Evolutionary conservation across 139 green algal genomes (phyloP).

Genomic region (Coccomyxa sp.): DNA sequence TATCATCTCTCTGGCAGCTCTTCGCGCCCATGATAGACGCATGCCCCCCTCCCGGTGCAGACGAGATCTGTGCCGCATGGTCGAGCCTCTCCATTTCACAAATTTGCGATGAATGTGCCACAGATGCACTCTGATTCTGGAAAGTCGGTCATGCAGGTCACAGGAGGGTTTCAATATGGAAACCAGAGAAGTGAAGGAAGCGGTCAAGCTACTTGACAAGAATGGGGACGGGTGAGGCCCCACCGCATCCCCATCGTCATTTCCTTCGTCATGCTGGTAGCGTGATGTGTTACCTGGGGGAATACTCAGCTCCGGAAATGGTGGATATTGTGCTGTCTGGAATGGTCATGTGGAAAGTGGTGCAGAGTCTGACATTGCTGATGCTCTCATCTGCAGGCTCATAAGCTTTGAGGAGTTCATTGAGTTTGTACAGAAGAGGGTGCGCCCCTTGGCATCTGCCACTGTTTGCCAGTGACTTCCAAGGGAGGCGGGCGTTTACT

Average conservation of each 20-base stretch:
- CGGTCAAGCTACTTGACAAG: conserved; percentile 60
- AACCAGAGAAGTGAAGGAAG: conserved; percentile 49
- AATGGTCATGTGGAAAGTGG: not conserved
- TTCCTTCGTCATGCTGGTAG: too few species aligned
- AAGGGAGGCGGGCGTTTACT: not conserved
- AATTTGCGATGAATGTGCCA: too few species aligned
- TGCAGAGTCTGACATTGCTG: not conserved
- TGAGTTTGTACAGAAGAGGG: conserved; percentile 29
- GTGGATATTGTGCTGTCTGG: not conserved
- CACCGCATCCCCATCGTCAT: not conserved
- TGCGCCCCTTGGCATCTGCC: conserved; percentile 1
- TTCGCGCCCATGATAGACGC: too few species aligned
- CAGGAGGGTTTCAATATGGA: conserved; percentile 41
- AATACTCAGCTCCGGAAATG: too few species aligned
- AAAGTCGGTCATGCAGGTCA: too few species aligned
- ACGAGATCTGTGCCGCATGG: too few species aligned
- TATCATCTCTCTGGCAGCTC: too few species aligned
- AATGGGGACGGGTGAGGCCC: conserved; percentile 21
- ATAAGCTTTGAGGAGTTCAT: conserved; percentile 68
- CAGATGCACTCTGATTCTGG: too few species aligned
- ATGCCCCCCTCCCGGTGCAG: too few species aligned
- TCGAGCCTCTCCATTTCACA: too few species aligned
- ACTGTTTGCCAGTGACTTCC: not conserved
- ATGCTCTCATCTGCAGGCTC: conserved; percentile 4
- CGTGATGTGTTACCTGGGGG: too few species aligned